phyloP scores from a whole-genome alignment of 345 rosid species.

The Euphorbia tirucalli region DNA sequence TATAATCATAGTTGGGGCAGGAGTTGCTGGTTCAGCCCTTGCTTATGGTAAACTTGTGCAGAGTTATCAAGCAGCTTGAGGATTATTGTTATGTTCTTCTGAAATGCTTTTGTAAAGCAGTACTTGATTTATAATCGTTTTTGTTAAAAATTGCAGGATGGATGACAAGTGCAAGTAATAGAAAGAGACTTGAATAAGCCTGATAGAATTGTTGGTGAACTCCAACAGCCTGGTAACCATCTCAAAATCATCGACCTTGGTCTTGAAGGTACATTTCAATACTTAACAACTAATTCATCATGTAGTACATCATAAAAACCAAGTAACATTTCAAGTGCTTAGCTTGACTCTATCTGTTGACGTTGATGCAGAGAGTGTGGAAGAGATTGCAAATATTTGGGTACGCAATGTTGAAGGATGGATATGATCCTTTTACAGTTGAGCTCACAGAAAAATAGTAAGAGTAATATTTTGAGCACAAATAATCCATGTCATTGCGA shows the following conservation, averaged over 20 bases:
- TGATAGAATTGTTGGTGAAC: conserved; percentile 27
- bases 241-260: conserved; percentile 39
- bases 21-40: conserved; percentile 9
- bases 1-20: conserved; percentile 9
- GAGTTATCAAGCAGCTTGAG: not conserved
- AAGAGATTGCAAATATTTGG: conserved; percentile 46
- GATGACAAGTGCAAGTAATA: not conserved
- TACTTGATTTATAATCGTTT: no score
- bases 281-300: not conserved
- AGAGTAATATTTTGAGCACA: no score
- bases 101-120: no score
- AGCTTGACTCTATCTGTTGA: not conserved
- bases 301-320: no score
- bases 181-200: conserved; percentile 16
- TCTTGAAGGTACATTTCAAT: conserved; percentile 31
- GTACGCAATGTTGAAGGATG: conserved; percentile 52
- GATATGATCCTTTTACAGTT: no score
- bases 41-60: not conserved
- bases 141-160: not conserved
- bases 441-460: no score
- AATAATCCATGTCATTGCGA: no score
- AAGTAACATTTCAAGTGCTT: not conserved
- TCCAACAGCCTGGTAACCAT: conserved; percentile 37
- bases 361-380: conserved; percentile 42
- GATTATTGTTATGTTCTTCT: no score